Evolutionary conservation across 164 flowering plant genomes (phyloP).

Genomic region (grape (Vitis vinifera)): DNA sequence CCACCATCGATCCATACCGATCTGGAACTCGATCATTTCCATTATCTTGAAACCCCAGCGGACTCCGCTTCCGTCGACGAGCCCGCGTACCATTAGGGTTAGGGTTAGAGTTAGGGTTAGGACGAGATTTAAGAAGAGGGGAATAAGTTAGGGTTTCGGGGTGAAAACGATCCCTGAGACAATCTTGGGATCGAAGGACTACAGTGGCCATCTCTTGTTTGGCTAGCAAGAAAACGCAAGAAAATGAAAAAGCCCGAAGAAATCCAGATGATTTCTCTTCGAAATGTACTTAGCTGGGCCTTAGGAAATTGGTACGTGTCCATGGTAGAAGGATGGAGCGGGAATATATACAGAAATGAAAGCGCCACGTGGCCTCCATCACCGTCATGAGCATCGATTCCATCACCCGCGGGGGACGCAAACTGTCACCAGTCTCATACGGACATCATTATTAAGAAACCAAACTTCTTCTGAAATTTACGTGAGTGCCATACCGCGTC

Average conservation of each 20-base stretch:
- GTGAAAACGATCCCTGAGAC: conserved; percentile 6
- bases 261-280: too few species aligned
- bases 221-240: neutral
- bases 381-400: too few species aligned
- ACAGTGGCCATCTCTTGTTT: conserved; percentile 21
- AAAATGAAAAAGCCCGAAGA: neutral
- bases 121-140: conserved; percentile 2
- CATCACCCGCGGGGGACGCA: too few species aligned
- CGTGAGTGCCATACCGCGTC: too few species aligned
- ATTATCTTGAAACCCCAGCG: conserved; percentile 3
- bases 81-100: neutral
- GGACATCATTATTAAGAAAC: too few species aligned
- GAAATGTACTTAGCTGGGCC: too few species aligned
- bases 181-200: conserved; percentile 24
- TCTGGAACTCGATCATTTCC: neutral
- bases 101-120: conserved; percentile 19
- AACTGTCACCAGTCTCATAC: too few species aligned
- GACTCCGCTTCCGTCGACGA: conserved; percentile 24
- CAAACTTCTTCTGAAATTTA: too few species aligned
- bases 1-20: neutral
- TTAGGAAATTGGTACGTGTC: too few species aligned
- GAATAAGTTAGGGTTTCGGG: conserved; percentile 1
- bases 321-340: too few species aligned
- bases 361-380: too few species aligned
- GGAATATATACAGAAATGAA: too few species aligned